Evolutionary conservation across 192 early-diverging fungal species (phyloP), one percentile per base, ranked within the genome.

Genomic region (Coemansia sp.): DNA sequence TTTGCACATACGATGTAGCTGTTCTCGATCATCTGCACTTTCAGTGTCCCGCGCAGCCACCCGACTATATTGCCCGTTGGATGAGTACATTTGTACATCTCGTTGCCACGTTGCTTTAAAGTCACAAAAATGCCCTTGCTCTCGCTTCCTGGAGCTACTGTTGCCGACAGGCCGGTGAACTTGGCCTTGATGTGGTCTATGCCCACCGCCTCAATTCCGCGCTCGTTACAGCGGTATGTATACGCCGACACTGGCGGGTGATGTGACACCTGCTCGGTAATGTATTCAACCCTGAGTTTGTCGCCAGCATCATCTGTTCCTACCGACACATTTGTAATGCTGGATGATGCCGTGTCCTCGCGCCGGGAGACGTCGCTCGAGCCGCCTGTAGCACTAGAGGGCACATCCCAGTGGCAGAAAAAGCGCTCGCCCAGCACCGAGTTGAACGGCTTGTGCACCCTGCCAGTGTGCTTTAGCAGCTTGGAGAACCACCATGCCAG

Each of bases 111-210:
- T 27, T 83, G 64, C 23, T 65, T 68, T 3, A 92, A 60, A 11
- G 74, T 87, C 48, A 92, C 73, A 64, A 84, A 92, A 27, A 90
- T 82, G 16, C 90, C 88, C 26, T 83, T 77, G 79, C 85, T 85
- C 49, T 85, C 79, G 17, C 83, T 80, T 12, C 90, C 90, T 2
- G 90, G 74, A 7, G 85, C 82, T 55, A 92, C 80, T 51, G 88
- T 89, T 55, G 89, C 73, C n/a, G 85, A 85, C 6, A 88, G 87
- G 39, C 91, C 89, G 6, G 91, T 89, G 64, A 92, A 92, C 67
- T 83, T 82, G 45, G 87, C 91, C 17, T 74, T 61, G 25, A 92
- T 86, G 61, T 92, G 91, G 77, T 90, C 89, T 39, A 90, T 74
- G 7, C 91, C 91, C 0, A 72, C 71, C 1, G 85, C 87, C 26